Evolutionary conservation across 257 asterid genomes (phyloP).

Genomic region (Plantago ovata): DNA sequence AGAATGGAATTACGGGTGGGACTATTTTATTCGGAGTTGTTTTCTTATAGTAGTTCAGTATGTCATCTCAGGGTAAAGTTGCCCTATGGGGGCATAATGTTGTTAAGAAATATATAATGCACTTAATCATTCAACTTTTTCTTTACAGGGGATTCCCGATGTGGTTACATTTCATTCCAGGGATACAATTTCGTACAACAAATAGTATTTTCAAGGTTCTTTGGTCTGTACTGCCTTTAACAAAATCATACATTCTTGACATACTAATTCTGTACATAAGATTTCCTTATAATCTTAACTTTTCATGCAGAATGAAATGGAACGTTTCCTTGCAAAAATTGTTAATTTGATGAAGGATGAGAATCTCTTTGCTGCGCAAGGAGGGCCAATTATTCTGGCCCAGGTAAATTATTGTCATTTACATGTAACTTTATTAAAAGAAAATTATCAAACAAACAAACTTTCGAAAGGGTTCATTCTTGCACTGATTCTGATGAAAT

Average conservation of each 20-base stretch:
- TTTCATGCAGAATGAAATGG: conserved; percentile 65
- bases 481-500: too few relatives aligned
- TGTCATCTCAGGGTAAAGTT: neutral
- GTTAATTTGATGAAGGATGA: conserved; percentile 74
- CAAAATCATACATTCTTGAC: neutral
- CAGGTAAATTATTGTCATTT: conserved; percentile 43
- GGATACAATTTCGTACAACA: conserved; percentile 65
- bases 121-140: neutral
- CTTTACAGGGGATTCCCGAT: conserved; percentile 70
- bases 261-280: conserved; percentile 13
- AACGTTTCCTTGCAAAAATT: conserved; percentile 61
- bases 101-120: neutral
- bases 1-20: conserved; percentile 88
- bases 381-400: conserved; percentile 79
- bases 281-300: conserved; percentile 13
- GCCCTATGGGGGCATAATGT: conserved; percentile 1
- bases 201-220: conserved; percentile 55
- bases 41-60: conserved; percentile 8
- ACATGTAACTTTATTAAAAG: neutral
- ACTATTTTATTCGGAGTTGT: conserved; percentile 12
- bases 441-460: neutral
- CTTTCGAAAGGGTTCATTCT: neutral
- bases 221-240: neutral
- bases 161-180: conserved; percentile 80
- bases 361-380: conserved; percentile 75